phyloP scores from a whole-genome alignment of 441 rosid genomes.

The Jatropha multifida region DNA sequence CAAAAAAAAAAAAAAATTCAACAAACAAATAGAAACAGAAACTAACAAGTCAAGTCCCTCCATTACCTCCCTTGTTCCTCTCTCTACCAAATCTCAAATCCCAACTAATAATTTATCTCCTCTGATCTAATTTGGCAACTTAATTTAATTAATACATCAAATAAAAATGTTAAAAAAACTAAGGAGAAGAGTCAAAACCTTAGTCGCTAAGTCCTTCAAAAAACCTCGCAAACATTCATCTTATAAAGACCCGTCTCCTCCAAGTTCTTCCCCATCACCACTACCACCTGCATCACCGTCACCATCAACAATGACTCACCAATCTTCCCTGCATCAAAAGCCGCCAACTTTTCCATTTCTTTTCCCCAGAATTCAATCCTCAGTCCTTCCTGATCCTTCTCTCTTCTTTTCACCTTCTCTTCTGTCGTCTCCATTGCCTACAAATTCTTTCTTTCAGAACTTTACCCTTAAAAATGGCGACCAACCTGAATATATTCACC shows the following conservation, averaged over 20 bases:
- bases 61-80: slow-evolving; percentile 17
- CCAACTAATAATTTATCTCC: neutral
- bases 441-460: slow-evolving; percentile 91
- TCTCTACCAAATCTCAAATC: slow-evolving; percentile 16
- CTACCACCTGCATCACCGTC: slow-evolving; percentile 21
- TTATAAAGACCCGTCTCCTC: slow-evolving; percentile 8
- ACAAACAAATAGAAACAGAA: neutral
- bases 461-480: slow-evolving; percentile 80
- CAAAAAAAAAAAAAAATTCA: neutral
- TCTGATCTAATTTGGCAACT: neutral
- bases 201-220: slow-evolving; percentile 50
- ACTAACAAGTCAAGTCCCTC: slow-evolving; percentile 6
- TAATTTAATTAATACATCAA: neutral
- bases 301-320: slow-evolving; percentile 32
- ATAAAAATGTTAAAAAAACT: slow-evolving; percentile 45
- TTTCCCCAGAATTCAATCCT: slow-evolving; percentile 61
- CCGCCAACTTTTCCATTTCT: slow-evolving; percentile 40
- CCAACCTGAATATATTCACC: slow-evolving; percentile 87
- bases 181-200: slow-evolving; percentile 32
- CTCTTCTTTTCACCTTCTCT: slow-evolving; percentile 63
- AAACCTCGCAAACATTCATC: slow-evolving; percentile 26
- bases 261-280: slow-evolving; percentile 18
- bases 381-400: slow-evolving; percentile 81
- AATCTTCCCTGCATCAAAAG: slow-evolving; percentile 21
- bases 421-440: slow-evolving; percentile 77